Percentiles rank a stretch among this genome's conserved stretches.
phyloP scores from a whole-genome alignment of 2,329 filamentous ascomycete genomes.

The Botrytis medusae region DNA sequence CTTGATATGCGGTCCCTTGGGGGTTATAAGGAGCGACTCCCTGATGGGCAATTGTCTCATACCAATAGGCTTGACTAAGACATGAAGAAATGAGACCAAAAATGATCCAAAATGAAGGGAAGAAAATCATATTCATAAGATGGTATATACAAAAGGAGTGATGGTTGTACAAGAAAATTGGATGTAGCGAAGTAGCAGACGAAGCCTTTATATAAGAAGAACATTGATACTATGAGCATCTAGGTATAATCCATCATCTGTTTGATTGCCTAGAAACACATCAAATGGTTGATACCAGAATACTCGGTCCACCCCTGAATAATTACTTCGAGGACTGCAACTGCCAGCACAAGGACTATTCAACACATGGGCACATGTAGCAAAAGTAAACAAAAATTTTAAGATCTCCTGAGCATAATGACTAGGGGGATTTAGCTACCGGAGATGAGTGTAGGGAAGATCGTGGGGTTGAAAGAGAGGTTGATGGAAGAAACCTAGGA shows the following conservation, averaged over 20 bases:
- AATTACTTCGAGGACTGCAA: neutral
- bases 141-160: neutral
- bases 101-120: neutral
- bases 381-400: too few species aligned
- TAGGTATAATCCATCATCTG: too few species aligned
- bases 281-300: neutral
- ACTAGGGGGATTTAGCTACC: neutral
- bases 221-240: neutral
- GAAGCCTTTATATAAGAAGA: neutral
- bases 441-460: slow-evolving; percentile 7
- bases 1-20: slow-evolving; percentile 26
- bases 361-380: neutral
- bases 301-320: neutral
- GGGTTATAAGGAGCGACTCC: slow-evolving; percentile 29
- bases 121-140: neutral
- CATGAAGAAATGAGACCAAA: slow-evolving; percentile 15
- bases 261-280: neutral
- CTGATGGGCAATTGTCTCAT: slow-evolving; percentile 32
- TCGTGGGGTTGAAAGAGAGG: neutral
- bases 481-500: neutral
- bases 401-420: neutral
- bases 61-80: slow-evolving; percentile 29
- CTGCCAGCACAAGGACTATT: neutral
- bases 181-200: neutral
- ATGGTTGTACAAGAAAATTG: neutral